Percentiles rank a stretch among this genome's conserved stretches.
These are phyloP conservation scores for Oryza nivara DNA, from an alignment of 176 grass and related monocot genomes.

Conservation along the genomic window DNA sequence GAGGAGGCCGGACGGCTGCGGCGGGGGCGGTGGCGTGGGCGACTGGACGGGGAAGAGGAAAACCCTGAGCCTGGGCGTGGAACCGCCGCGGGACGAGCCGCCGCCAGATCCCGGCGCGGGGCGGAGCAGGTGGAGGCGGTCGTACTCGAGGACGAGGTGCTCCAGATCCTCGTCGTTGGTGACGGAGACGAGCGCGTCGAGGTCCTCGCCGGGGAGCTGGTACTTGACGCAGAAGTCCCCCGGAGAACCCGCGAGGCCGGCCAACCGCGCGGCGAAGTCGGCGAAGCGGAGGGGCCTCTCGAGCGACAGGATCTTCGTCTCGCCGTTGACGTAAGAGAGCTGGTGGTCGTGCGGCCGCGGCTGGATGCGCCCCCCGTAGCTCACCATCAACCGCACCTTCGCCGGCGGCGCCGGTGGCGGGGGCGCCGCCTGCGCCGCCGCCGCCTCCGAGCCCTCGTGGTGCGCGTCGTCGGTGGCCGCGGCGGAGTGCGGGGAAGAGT, in stretches of 20 bases:
- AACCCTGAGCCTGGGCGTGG: conserved; percentile 68
- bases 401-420: conserved; percentile 24
- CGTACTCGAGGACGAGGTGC: conserved; percentile 84
- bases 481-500: conserved; percentile 68
- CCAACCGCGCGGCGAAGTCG: conserved; percentile 68
- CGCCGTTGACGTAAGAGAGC: conserved; percentile 90
- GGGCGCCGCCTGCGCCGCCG: neutral
- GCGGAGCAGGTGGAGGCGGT: conserved; percentile 71
- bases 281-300: conserved; percentile 68
- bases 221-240: conserved; percentile 90
- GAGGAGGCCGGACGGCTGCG: conserved; percentile 46
- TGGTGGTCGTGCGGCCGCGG: conserved; percentile 79
- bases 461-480: conserved; percentile 49
- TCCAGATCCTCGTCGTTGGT: conserved; percentile 98
- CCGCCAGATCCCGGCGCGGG: conserved; percentile 33
- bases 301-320: conserved; percentile 93
- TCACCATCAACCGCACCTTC: conserved; percentile 79
- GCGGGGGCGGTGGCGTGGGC: conserved; percentile 38
- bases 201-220: conserved; percentile 98
- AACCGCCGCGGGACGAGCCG: conserved; percentile 40
- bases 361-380: conserved; percentile 96
- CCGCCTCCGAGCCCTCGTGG: conserved; percentile 38
- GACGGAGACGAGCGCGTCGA: conserved; percentile 93
- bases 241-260: conserved; percentile 16
- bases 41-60: conserved; percentile 84